phyloP scores from a whole-genome alignment of 805 yeast genomes.

The Torulaspora delbrueckii region DNA sequence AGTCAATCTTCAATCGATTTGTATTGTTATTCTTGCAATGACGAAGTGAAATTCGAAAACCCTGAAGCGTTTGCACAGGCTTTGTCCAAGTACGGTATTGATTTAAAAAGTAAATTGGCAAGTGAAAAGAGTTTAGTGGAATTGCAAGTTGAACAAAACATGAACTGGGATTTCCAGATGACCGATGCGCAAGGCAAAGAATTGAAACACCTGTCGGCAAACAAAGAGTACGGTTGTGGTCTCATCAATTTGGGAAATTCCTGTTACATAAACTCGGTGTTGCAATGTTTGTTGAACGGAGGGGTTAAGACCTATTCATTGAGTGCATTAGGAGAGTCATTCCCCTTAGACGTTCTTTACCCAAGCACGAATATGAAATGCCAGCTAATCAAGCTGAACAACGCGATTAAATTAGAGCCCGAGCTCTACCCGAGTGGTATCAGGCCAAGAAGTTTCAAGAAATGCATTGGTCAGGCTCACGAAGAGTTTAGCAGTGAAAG shows the following conservation, averaged over 20 bases:
- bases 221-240: conserved; percentile 61
- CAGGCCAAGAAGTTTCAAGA: conserved; percentile 70
- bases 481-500: conserved; percentile 77
- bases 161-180: conserved; percentile 89
- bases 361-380: conserved; percentile 65
- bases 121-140: conserved; percentile 88
- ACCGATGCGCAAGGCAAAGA: conserved; percentile 64
- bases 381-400: conserved; percentile 73
- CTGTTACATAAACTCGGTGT: conserved; percentile 78
- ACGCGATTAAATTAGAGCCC: conserved; percentile 55
- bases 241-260: conserved; percentile 87
- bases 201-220: conserved; percentile 45
- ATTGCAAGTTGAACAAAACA: conserved; percentile 85
- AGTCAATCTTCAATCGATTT: conserved; percentile 71
- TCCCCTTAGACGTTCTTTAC: conserved; percentile 39
- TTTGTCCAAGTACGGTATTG: conserved; percentile 62
- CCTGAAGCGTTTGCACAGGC: conserved; percentile 35
- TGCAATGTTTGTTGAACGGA: conserved; percentile 60
- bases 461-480: conserved; percentile 70
- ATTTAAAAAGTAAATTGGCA: conserved; percentile 48
- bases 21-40: conserved; percentile 84
- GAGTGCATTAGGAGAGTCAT: conserved; percentile 35
- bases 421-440: conserved; percentile 67
- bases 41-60: conserved; percentile 75
- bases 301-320: conserved; percentile 36